Percentiles rank a stretch among this genome's conserved stretches.
Evolutionary conservation across 495 filamentous ascomycete species (phyloP).

Genomic region (Physcia stellaris): DNA sequence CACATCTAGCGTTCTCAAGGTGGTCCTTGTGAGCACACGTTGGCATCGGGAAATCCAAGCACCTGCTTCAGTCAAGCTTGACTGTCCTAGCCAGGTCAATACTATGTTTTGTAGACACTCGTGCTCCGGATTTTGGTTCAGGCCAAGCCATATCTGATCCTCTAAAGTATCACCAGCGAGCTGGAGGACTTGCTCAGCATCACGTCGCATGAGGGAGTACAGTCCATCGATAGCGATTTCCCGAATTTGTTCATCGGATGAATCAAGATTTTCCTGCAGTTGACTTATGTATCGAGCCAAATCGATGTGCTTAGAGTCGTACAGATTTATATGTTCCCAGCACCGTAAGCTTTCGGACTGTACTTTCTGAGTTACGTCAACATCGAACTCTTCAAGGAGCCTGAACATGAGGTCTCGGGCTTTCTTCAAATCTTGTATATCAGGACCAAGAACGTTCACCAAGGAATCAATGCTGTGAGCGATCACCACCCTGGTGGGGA

Average conservation of each 20-base stretch:
- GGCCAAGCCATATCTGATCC: slow-evolving; percentile 79
- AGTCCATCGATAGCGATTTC: slow-evolving; percentile 78
- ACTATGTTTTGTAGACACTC: slow-evolving; percentile 69
- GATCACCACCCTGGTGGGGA: slow-evolving; percentile 67
- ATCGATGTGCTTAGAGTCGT: slow-evolving; percentile 75
- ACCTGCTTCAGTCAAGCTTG: slow-evolving; percentile 57
- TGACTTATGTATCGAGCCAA: slow-evolving; percentile 70
- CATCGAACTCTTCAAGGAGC: slow-evolving; percentile 68
- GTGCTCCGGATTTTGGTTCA: slow-evolving; percentile 64
- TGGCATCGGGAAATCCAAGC: slow-evolving; percentile 83
- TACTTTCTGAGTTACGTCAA: slow-evolving; percentile 60
- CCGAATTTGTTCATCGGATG: slow-evolving; percentile 48
- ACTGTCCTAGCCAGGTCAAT: slow-evolving; percentile 83
- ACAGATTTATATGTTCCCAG: slow-evolving; percentile 81
- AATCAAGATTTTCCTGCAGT: slow-evolving; percentile 63
- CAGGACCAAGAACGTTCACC: slow-evolving; percentile 90
- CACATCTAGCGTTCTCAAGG: slow-evolving; percentile 45
- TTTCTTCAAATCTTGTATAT: slow-evolving; percentile 87
- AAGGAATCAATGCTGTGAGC: slow-evolving; percentile 84
- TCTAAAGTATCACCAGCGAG: slow-evolving; percentile 66
- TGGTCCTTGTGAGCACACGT: slow-evolving; percentile 68
- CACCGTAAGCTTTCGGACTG: slow-evolving; percentile 69
- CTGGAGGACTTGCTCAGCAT: slow-evolving; percentile 64
- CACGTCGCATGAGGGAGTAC: slow-evolving; percentile 87
- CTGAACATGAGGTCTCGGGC: slow-evolving; percentile 81